These are phyloP conservation scores for Boletus huronensis DNA, from an alignment of 768 basidiomycete genomes.

Conservation along the genomic window DNA sequence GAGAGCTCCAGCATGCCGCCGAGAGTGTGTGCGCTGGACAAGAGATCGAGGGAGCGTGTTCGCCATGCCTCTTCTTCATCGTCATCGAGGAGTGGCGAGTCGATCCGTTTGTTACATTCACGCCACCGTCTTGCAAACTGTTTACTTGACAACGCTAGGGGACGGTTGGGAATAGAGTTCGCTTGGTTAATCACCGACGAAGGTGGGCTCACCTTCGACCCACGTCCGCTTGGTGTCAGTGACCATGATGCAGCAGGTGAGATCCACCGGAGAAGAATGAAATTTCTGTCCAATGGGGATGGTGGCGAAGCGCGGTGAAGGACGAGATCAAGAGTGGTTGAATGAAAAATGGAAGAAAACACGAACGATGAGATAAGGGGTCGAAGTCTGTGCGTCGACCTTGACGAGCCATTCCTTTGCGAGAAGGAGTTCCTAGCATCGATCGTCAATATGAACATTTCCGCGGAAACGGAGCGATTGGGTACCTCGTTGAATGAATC, in stretches of 20 bases:
- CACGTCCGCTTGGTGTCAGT: slow-evolving; percentile 76
- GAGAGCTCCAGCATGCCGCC: slow-evolving; percentile 52
- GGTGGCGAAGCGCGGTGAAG: slow-evolving; percentile 7
- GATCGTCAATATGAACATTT: not conserved
- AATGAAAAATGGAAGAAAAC: slow-evolving; percentile 5
- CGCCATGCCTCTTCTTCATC: slow-evolving; percentile 65
- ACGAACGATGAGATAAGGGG: slow-evolving; percentile 72
- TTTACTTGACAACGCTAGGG: slow-evolving; percentile 50
- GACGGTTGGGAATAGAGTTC: slow-evolving; percentile 13
- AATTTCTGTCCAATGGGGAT: slow-evolving; percentile 52
- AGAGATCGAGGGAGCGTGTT: slow-evolving; percentile 47
- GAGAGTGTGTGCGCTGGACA: slow-evolving; percentile 60
- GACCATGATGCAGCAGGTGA: slow-evolving; percentile 56
- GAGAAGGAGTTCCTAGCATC: slow-evolving; percentile 52
- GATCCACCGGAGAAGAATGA: slow-evolving; percentile 49
- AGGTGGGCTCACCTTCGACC: slow-evolving; percentile 57
- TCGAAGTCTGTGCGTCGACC: slow-evolving; percentile 53
- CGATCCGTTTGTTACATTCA: slow-evolving; percentile 43
- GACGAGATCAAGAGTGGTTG: slow-evolving; percentile 5
- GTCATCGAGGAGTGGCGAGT: slow-evolving; percentile 27
- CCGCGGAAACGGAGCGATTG: not conserved
- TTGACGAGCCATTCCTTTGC: slow-evolving; percentile 75
- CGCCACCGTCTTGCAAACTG: slow-evolving; percentile 72
- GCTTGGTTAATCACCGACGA: slow-evolving; percentile 22
- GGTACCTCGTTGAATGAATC: slow-evolving; percentile 47